Evolutionary conservation across 2,329 filamentous ascomycete genomes (phyloP), one percentile per base, ranked within the genome.

Genomic region (Paracamarosporium sp.): DNA sequence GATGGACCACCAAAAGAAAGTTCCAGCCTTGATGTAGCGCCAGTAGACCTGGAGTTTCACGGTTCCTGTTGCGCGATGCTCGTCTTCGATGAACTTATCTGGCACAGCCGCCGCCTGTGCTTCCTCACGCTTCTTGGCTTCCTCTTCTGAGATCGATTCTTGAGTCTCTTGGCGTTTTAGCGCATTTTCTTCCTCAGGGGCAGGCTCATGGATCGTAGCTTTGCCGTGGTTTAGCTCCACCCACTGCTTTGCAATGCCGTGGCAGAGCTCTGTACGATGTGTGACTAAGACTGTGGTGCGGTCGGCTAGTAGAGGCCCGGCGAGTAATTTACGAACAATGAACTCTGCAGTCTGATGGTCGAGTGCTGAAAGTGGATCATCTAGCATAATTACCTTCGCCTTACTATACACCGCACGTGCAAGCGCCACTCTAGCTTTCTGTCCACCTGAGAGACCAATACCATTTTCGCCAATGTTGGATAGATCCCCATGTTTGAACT

Each of bases 11-110:
- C 88, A 92, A 55, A 81, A 81, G 43, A 93, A 80, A 12, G 87
- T 89, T 2, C 93, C 93, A 5, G 92, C 91, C 74, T 88, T 90
- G 77, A 96, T 88, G 64, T 96, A 97, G 61, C 88, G 87, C 87
- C 90, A 92, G 70, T 96, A 97, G 0, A 96, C 88, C 6, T 83
- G 83, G 11, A 86, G 79, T 66, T 93, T 86, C 1, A 97, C 90
- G 1, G 90, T 88, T 17, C 93, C 92, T 58, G 91, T 85, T 0
- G 85, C 88, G 47, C 91, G 84, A 63, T 88, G 81, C 71, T 95
- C 91, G 30, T 93, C 90, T 68, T 93, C 88, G 44, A 93, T 88
- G 68, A 94, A 93, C 66, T 92, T 92, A 30, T 90, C 87, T 0
- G 89, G 88, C 12, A 87, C 78, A 0, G 85, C 86, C 9, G 82